Evolutionary conservation across 2,329 filamentous ascomycete species (phyloP).

Genomic region (Aureobasidium namibiae): DNA sequence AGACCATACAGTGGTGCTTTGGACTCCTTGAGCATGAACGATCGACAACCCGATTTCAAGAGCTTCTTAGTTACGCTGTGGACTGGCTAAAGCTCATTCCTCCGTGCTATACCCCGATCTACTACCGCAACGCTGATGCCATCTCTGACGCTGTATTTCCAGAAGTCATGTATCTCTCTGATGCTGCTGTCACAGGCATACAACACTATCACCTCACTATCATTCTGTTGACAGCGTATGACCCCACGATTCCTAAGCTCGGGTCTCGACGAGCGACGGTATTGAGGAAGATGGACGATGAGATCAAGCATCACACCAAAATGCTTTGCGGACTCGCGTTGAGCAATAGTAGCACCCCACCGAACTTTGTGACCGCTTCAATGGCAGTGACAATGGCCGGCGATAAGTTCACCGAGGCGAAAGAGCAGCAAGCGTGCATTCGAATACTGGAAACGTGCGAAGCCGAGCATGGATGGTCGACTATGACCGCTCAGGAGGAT

Average conservation of each 20-base stretch:
- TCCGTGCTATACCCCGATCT: not conserved
- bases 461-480: not conserved
- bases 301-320: constrained; percentile 39
- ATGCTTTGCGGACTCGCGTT: constrained; percentile 50
- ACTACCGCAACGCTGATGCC: not conserved
- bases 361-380: constrained; percentile 36
- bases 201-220: constrained; percentile 53
- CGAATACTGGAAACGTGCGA: not conserved
- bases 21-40: constrained; percentile 20
- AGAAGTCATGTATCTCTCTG: constrained; percentile 49
- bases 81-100: not conserved
- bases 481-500: not conserved
- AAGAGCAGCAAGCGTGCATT: not conserved
- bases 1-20: constrained; percentile 57
- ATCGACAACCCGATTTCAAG: not conserved
- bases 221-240: constrained; percentile 49
- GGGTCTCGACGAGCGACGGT: constrained; percentile 34
- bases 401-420: constrained; percentile 16
- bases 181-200: constrained; percentile 47
- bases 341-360: constrained; percentile 47
- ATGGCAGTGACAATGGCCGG: constrained; percentile 32
- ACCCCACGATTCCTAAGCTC: constrained; percentile 45
- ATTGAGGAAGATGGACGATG: constrained; percentile 34
- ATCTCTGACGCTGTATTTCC: constrained; percentile 45
- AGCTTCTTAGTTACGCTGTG: not conserved